A percentile compares a stretch with the other conserved stretches of the same genome.
Evolutionary conservation across 2,329 filamentous ascomycete genomes (phyloP).

Genomic region (Pseudogymnoascus sp.): DNA sequence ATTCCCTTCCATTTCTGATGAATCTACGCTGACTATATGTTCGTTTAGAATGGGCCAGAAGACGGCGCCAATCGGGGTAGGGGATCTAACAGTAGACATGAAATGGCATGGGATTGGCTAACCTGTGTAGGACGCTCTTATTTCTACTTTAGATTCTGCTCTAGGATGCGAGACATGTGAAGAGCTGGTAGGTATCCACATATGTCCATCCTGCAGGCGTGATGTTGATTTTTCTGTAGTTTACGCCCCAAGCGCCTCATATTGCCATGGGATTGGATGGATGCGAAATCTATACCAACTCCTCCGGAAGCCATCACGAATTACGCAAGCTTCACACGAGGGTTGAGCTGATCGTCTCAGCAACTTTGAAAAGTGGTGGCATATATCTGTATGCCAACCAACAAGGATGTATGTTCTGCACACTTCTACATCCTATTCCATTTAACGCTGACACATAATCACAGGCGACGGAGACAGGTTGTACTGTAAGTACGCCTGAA

Average conservation of each 20-base stretch:
- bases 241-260: constrained; percentile 45
- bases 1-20: too few species aligned
- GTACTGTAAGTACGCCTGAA: neutral
- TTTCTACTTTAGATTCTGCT: constrained; percentile 50
- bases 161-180: constrained; percentile 61
- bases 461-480: neutral
- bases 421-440: neutral
- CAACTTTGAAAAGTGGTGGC: constrained; percentile 52
- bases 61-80: constrained; percentile 43
- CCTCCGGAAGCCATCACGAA: constrained; percentile 59
- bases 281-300: constrained; percentile 65
- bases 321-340: constrained; percentile 58
- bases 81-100: neutral
- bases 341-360: constrained; percentile 57
- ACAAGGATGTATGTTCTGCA: constrained; percentile 44
- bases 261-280: constrained; percentile 58
- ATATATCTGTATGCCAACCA: constrained; percentile 57
- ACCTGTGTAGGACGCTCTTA: constrained; percentile 28
- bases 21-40: neutral
- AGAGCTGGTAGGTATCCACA: constrained; percentile 37
- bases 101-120: neutral
- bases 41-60: constrained; percentile 33
- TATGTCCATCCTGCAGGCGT: neutral
- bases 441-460: neutral
- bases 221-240: constrained; percentile 24